Base-by-base conservation (phyloP, 176 grass and related monocot species). In the Eremochloa ophiuroides region DNA sequence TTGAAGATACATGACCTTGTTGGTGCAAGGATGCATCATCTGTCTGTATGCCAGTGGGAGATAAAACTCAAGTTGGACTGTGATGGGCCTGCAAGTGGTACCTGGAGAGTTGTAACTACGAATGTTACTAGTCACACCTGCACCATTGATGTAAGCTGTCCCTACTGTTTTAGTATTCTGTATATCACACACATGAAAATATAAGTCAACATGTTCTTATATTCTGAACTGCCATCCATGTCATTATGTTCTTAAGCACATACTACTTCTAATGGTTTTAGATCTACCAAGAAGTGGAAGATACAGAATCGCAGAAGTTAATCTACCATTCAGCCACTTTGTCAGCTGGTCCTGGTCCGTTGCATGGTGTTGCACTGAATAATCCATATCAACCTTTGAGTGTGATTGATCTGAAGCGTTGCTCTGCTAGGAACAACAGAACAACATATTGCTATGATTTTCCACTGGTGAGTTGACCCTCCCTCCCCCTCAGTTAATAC, bases 401-500 rank as follows among this genome's bases (percentile, higher is more conserved):
- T 81, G 59, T 78, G 40, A 99, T 99, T 79, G 93, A 99, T 84
- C 79, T 85, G 43, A 99, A 93, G 56, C 96, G 96, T 26, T 89
- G 92, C 56, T 68, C 84, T 53, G 96, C 96, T 58, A 93, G 96
- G 82, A 95, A 93, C 46, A 93, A 84, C 84, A 95, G 67, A 86
- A 95, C 96, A 18, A 99, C 96, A 66, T 99, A 99, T 70, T 99
- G 96, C 76, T 99, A 99, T 53, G 96, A 99, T 85, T 99, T 99
- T 69, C 93, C 96, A 34, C 68, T 99, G 92, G 96, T 98, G 73
- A 92, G 88, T 89, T 80, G 59, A 23, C 5, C 7, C 8, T n/a
- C 13, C 74, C 48, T 18, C 2, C 44, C 15, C 44, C 44, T 20
- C 51, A 3, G 51, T 9, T 7, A 55, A 23, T 82, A 39, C 16